These are phyloP conservation scores for Stachybotrys chartarum DNA, from an alignment of 2,329 filamentous ascomycete species.

Conservation along the genomic window DNA sequence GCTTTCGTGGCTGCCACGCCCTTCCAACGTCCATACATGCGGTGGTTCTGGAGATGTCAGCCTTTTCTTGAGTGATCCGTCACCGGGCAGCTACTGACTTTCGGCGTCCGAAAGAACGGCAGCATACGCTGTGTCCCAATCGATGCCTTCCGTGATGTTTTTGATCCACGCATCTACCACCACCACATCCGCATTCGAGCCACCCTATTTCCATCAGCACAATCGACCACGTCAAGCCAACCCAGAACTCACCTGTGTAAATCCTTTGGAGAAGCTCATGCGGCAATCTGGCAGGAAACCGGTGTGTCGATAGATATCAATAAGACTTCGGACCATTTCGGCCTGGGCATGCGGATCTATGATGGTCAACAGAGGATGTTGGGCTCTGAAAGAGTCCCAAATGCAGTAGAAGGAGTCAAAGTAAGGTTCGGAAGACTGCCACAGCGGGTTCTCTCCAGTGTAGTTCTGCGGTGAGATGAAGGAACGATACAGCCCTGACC, in stretches of 20 bases:
- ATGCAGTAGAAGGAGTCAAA: conserved; percentile 64
- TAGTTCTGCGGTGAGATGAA: conserved; percentile 70
- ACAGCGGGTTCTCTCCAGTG: conserved; percentile 68
- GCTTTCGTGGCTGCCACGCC: conserved; percentile 61
- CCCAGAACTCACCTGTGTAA: conserved; percentile 30
- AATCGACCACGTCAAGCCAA: background rate
- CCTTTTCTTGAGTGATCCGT: conserved; percentile 7
- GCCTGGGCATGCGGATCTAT: conserved; percentile 62
- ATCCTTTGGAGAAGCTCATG: conserved; percentile 71
- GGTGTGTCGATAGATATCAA: conserved; percentile 65
- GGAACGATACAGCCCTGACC: conserved; percentile 62
- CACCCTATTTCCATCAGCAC: conserved; percentile 45
- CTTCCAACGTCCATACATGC: conserved; percentile 61
- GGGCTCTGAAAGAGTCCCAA: conserved; percentile 68
- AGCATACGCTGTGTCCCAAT: conserved; percentile 64
- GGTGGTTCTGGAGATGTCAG: conserved; percentile 26
- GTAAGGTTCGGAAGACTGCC: conserved; percentile 65
- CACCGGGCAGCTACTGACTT: conserved; percentile 34
- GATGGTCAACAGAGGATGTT: conserved; percentile 64
- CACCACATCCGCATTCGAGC: conserved; percentile 68
- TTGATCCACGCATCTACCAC: conserved; percentile 67
- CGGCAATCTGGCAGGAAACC: conserved; percentile 68
- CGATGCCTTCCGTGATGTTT: conserved; percentile 54
- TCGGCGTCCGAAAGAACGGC: conserved; percentile 70
- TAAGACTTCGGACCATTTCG: conserved; percentile 61